Percentiles rank a stretch among this genome's conserved stretches.
phyloP scores from a whole-genome alignment of 352 stramenopile genomes.

The Phytophthora pistaciae region DNA sequence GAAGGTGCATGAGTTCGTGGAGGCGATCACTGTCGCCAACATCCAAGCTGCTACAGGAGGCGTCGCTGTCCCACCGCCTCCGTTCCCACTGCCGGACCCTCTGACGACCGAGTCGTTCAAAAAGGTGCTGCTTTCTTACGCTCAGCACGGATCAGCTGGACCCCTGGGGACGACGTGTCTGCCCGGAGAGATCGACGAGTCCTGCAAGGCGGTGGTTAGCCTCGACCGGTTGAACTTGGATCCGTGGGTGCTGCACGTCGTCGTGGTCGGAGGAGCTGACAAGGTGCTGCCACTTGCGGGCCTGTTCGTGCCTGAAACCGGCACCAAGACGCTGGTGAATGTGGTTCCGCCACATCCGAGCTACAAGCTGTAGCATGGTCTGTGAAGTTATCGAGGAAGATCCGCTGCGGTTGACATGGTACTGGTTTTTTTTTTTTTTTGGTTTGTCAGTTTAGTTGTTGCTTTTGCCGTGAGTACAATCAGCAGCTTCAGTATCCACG shows the following conservation, averaged over 20 bases:
- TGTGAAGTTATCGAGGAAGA: not conserved
- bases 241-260: no score
- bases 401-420: no score
- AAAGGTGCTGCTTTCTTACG: not conserved
- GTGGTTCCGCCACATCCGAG: not conserved
- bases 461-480: no score
- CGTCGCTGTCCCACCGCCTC: no score
- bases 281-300: no score
- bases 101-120: not conserved
- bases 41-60: not conserved
- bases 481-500: no score
- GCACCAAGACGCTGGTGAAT: not conserved
- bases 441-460: no score
- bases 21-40: not conserved
- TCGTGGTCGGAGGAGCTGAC: no score
- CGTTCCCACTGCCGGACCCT: not conserved
- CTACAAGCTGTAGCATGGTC: not conserved
- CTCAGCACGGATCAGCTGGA: not conserved
- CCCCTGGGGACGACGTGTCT: not conserved
- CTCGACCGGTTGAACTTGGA: not conserved
- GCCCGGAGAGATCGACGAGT: not conserved
- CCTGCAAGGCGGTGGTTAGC: not conserved
- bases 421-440: no score
- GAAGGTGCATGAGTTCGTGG: not conserved
- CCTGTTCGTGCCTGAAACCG: not conserved